Evolutionary conservation across 192 early-diverging fungal genomes (phyloP).

Genomic region (Linnemannia zychae): DNA sequence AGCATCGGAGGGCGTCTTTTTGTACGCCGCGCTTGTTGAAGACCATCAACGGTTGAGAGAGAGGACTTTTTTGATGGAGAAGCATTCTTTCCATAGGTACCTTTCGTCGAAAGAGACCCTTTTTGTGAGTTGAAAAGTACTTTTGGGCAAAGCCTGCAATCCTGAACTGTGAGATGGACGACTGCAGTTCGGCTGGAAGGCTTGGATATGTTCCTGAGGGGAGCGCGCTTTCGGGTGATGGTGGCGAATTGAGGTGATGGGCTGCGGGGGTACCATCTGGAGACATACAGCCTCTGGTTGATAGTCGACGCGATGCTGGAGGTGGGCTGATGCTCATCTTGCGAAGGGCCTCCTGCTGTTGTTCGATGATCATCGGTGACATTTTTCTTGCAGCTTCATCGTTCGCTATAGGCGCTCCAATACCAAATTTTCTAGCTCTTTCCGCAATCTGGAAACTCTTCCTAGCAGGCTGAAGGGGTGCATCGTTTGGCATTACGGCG

Average conservation of each 20-base stretch:
- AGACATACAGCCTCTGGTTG: neutral
- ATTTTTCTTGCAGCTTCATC: slow-evolving; percentile 52
- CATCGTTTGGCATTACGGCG: neutral
- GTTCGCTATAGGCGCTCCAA: slow-evolving; percentile 59
- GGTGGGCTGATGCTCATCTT: slow-evolving; percentile 49
- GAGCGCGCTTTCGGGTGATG: neutral
- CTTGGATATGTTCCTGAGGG: slow-evolving; percentile 32
- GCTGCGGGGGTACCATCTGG: neutral
- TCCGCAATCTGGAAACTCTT: slow-evolving; percentile 60
- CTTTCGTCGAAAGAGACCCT: slow-evolving; percentile 84
- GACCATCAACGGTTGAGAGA: slow-evolving; percentile 85
- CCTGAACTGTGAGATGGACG: slow-evolving; percentile 82
- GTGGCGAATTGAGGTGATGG: neutral
- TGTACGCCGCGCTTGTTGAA: slow-evolving; percentile 80
- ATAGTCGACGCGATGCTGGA: slow-evolving; percentile 5
- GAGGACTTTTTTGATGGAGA: slow-evolving; percentile 80
- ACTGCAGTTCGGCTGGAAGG: slow-evolving; percentile 70
- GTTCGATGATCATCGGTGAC: slow-evolving; percentile 55
- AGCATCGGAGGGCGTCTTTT: slow-evolving; percentile 90
- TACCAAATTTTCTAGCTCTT: slow-evolving; percentile 57
- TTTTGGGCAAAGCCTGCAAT: slow-evolving; percentile 92
- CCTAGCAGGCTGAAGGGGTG: slow-evolving; percentile 42
- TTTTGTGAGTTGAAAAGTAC: slow-evolving; percentile 91
- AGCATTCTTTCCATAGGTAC: slow-evolving; percentile 94
- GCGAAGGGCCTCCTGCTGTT: slow-evolving; percentile 51